phyloP scores from a whole-genome alignment of 306 rosid genomes.

The Clitoria ternatea region DNA sequence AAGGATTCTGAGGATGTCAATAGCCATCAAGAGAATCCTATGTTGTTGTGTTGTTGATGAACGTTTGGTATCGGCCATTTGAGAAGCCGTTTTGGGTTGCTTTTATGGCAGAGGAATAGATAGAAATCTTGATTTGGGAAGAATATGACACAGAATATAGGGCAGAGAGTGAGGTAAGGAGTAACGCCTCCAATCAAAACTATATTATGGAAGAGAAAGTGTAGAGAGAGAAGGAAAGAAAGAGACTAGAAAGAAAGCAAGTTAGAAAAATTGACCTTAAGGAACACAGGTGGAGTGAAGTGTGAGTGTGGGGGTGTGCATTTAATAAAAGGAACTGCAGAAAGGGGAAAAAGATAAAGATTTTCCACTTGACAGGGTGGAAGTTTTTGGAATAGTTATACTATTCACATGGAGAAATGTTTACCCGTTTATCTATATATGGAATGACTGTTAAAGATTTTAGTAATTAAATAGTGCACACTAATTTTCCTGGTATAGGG shows the following conservation, averaged over 20 bases:
- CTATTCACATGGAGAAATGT: too few species aligned
- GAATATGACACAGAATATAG: not conserved
- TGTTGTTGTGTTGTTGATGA: not conserved
- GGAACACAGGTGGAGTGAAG: not conserved
- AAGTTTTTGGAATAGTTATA: too few species aligned
- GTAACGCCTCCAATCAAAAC: too few species aligned
- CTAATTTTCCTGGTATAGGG: too few species aligned
- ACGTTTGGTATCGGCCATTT: constrained; percentile 20
- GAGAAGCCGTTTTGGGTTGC: not conserved
- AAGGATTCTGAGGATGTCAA: constrained; percentile 42
- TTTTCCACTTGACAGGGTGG: too few species aligned
- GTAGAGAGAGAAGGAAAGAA: not conserved
- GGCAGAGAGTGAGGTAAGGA: constrained; percentile 3
- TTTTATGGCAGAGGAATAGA: not conserved
- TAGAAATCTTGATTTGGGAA: not conserved
- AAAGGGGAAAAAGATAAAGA: not conserved
- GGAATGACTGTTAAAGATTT: too few species aligned
- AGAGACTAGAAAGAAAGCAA: not conserved
- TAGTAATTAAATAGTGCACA: too few species aligned
- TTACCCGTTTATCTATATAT: too few species aligned
- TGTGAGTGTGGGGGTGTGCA: not conserved
- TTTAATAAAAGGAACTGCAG: not conserved
- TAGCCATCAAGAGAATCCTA: constrained; percentile 20
- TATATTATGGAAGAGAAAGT: too few species aligned
- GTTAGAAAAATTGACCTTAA: not conserved